phyloP scores from a whole-genome alignment of 164 flowering plant genomes.

The Nelumbo lutea region DNA sequence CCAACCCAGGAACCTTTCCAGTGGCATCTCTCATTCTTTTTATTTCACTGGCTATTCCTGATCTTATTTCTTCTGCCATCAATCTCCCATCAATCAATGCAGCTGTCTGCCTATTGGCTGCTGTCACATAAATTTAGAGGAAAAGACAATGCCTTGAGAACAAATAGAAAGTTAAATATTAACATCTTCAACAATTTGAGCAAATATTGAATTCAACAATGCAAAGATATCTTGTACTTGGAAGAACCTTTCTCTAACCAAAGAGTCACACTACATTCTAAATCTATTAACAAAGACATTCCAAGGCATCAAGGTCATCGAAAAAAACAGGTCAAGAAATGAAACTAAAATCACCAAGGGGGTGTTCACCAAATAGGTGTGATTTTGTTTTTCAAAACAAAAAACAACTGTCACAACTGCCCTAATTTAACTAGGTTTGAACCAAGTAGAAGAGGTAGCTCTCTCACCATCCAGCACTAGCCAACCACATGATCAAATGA shows the following conservation, averaged over 20 bases:
- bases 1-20: conserved; percentile 76
- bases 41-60: conserved; percentile 60
- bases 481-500: too few species aligned
- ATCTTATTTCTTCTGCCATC: conserved; percentile 68
- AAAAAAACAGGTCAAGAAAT: too few species aligned
- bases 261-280: not conserved
- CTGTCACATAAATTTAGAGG: conserved; percentile 1
- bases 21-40: conserved; percentile 54
- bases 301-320: not conserved
- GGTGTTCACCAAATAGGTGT: too few species aligned
- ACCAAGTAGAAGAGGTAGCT: not conserved
- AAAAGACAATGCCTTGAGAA: not conserved
- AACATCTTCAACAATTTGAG: not conserved
- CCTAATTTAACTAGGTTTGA: too few species aligned
- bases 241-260: not conserved
- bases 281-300: not conserved
- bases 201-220: not conserved
- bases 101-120: conserved; percentile 33
- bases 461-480: not conserved
- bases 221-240: not conserved
- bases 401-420: too few species aligned
- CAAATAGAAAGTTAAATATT: conserved; percentile 1
- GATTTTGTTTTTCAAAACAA: too few species aligned
- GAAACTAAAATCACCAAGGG: not conserved
- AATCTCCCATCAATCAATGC: conserved; percentile 59